phyloP scores from a whole-genome alignment of 2,329 filamentous ascomycete species.

The Paramyrothecium roridum region DNA sequence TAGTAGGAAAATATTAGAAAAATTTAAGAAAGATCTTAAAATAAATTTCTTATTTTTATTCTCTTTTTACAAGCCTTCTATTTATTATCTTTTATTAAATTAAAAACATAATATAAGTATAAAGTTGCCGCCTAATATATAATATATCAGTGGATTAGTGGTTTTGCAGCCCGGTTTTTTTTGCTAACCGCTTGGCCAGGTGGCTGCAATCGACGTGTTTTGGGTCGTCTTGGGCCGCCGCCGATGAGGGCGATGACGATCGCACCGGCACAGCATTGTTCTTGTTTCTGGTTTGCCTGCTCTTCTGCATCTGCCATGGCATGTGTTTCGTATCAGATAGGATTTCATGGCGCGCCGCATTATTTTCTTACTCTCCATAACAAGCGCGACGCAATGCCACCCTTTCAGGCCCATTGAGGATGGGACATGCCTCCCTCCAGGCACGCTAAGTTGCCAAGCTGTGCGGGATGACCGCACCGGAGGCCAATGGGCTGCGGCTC shows the following conservation, averaged over 20 bases:
- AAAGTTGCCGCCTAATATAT: no score
- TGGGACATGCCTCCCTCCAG: not conserved
- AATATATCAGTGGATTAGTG: no score
- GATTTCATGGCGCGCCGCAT: not conserved
- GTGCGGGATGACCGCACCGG: not conserved
- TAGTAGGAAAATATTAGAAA: no score
- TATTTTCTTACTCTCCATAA: not conserved
- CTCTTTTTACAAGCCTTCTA: no score
- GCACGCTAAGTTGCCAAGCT: not conserved
- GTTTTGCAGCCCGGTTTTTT: not conserved
- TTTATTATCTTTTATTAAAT: no score
- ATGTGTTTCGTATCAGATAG: constrained; percentile 1
- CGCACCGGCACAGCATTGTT: not conserved
- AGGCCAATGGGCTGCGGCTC: not conserved
- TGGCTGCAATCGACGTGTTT: no score
- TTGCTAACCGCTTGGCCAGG: no score
- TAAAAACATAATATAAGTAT: no score
- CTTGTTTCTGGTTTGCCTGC: not conserved
- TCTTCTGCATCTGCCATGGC: not conserved
- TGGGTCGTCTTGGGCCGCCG: not conserved
- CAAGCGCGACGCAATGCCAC: not conserved
- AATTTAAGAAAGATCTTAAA: no score
- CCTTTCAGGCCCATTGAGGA: not conserved
- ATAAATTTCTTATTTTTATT: no score
- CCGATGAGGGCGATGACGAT: not conserved